Conservation (phyloP, 108 stramenopile species). For the Cylindrotheca fusiformis region DNA sequence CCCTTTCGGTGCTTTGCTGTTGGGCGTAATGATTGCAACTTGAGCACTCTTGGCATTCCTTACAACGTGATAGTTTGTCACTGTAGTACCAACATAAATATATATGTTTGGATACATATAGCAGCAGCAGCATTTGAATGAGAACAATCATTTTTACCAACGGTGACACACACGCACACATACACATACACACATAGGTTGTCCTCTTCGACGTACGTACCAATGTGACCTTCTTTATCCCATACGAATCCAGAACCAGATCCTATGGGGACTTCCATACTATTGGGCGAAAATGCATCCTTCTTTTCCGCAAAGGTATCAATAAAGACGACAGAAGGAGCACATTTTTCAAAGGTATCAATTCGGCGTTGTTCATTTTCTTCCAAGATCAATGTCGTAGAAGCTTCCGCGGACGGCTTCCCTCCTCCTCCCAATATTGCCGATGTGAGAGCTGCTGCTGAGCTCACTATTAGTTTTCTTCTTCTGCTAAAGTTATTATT, state of each 20-base stretch:
- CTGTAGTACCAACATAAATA: conserved; percentile 3
- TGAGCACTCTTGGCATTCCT: conserved; percentile 73
- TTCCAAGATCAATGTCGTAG: conserved; percentile 15
- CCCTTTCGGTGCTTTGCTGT: neutral
- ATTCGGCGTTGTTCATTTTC: conserved; percentile 58
- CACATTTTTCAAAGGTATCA: conserved; percentile 64
- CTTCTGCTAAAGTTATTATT: no score
- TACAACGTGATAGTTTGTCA: conserved; percentile 83
- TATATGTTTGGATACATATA: neutral
- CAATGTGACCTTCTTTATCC: conserved; percentile 82
- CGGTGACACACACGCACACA: neutral
- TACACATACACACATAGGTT: no score
- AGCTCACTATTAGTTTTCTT: conserved; percentile 12
- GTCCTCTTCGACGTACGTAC: conserved; percentile 18
- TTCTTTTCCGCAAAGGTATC: conserved; percentile 72
- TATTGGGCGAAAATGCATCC: conserved; percentile 71
- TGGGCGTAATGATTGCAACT: conserved; percentile 50
- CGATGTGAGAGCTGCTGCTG: conserved; percentile 16
- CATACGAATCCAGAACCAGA: conserved; percentile 89
- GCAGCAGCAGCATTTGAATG: neutral
- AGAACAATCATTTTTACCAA: neutral
- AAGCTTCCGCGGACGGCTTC: conserved; percentile 6
- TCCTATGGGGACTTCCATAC: conserved; percentile 83
- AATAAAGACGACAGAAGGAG: conserved; percentile 77
- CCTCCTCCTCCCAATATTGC: neutral